Evolutionary conservation across 1,139 yeast genomes (phyloP).

Genomic region (Hyphopichia khmerensis): DNA sequence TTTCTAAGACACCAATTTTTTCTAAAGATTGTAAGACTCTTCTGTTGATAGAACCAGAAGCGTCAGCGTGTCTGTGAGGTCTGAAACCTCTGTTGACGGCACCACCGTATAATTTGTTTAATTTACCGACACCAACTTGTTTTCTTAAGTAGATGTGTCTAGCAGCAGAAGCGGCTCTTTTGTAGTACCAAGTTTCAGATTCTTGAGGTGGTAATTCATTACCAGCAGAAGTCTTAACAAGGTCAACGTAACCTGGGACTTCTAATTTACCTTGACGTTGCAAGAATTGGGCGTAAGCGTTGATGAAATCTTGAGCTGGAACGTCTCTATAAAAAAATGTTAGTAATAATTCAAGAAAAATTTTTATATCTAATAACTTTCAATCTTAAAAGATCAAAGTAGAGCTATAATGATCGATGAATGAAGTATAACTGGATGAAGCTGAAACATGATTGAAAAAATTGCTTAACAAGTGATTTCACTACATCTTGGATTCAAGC

Average conservation of each 20-base stretch:
- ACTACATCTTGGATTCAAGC: too few species aligned
- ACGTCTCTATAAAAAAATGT: slow-evolving; percentile 76
- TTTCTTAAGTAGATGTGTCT: slow-evolving; percentile 99
- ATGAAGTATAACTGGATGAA: too few species aligned
- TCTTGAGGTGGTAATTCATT: slow-evolving; percentile 99
- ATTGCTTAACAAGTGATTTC: too few species aligned
- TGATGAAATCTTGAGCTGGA: slow-evolving; percentile 99
- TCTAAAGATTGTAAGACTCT: slow-evolving; percentile 96
- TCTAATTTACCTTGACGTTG: slow-evolving; percentile 99
- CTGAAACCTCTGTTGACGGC: slow-evolving; percentile 99
- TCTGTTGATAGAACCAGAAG: slow-evolving; percentile 99
- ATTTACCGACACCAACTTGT: slow-evolving; percentile 98
- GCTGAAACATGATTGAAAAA: too few species aligned
- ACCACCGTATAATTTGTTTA: slow-evolving; percentile 99
- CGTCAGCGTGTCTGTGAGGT: slow-evolving; percentile 98
- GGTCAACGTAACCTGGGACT: slow-evolving; percentile 99
- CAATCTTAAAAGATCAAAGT: too few species aligned
- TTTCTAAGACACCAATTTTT: slow-evolving; percentile 96
- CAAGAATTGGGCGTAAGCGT: slow-evolving; percentile 99
- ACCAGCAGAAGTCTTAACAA: slow-evolving; percentile 99
- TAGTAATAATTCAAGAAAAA: slow-evolving; percentile 29
- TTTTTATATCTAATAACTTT: not conserved
- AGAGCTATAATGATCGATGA: too few species aligned
- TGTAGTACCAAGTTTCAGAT: slow-evolving; percentile 99
- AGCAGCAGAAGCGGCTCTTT: slow-evolving; percentile 99